Base-by-base conservation (phyloP, 169 alveolate genomes). In the Plasmodium knowlesi region DNA sequence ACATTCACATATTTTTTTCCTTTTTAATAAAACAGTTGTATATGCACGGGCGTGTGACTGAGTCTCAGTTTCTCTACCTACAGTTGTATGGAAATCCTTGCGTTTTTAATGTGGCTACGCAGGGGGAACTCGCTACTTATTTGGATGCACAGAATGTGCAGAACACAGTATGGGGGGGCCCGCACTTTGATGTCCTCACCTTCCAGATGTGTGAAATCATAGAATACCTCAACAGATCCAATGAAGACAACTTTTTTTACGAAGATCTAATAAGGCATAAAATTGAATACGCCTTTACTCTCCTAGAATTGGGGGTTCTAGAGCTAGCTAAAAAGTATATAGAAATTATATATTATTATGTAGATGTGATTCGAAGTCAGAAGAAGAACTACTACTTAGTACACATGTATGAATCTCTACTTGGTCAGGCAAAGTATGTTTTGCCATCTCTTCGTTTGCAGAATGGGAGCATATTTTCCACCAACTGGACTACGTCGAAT, bases 311-410 rank as follows among this genome's bases (percentile, higher is more conserved):
- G n/a, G 94, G 94, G 19, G 25, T 90, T 8, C 82, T 90, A 32
- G 53, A 19, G 0, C 90, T 81, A 54, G 94, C 94, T 30, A 61
- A 76, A 81, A 80, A 70, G 34, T 90, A 90, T 12, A 46, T 90
- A 41, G 84, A 90, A 9, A 80, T 90, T 12, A 32, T 81, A 70
- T 46, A 37, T 73, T 90, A 90, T 39, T 90, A 90, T 28, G 83
- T 90, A 25, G 94, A 90, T 90, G 94, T 90, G 34, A 90, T 90
- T 16, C 67, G 73, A 81, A 90, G 91, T 8, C 71, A 84, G n/a
- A 76, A 80, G 30, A 90, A 90, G 39, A 90, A 81, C 74, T 5
- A 70, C 19, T 14, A 70, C n/a, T 30, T 71, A 19, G 72, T 81
- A n/a, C 79, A 54, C 46, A 39, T 88, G 71, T 90, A 90, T 80